Base-by-base conservation (phyloP, 176 grass and related monocot genomes). In the Triticum monococcum region DNA sequence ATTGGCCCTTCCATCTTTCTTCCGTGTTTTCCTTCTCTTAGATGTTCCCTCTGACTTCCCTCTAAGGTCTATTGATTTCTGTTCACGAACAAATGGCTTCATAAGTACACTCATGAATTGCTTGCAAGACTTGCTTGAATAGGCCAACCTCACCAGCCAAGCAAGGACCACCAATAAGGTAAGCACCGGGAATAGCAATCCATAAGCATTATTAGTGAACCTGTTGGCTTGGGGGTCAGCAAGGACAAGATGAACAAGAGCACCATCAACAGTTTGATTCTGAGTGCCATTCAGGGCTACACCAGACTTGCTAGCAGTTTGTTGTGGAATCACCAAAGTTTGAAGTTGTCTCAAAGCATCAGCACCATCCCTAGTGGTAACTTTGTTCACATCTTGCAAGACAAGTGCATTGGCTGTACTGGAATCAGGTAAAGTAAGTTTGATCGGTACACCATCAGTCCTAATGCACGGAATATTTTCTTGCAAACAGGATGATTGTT, bases 1-100 rank as follows among this genome's bases (percentile, higher is more conserved):
- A 77, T 63, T 91, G 52, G 48, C 35, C 46, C 22, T 66, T 45
- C 50, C 65, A 82, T 79, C 89, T 88, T 89, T 92, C 84, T 90
- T 96, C 37, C 90, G 90, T 18, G 78, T 12, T 90, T 96, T 99
- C 68, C 82, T 96, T 83, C 89, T 99, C 86, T 95, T 99, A 59
- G 94, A 72, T 83, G 79, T 52, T 73, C 69, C 81, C 72, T 89
- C 90, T 32, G 83, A 67, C 32, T 77, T 86, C 24, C 78, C 84
- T 85, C 85, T 91, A 75, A 79, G 76, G 38, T 92, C 85, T 8
- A 80, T 79, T 14, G 7, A 64, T 73, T 90, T 86, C 77, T 90
- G 90, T 20, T 90, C 68, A 70, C 17, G 72, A 54, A 75, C 88
- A 32, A 84, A 86, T 86, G 80, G 52, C 52, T 89, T 89, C 40